Conservation (phyloP, 306 rosid genomes). For the Prunus kanzakura region DNA sequence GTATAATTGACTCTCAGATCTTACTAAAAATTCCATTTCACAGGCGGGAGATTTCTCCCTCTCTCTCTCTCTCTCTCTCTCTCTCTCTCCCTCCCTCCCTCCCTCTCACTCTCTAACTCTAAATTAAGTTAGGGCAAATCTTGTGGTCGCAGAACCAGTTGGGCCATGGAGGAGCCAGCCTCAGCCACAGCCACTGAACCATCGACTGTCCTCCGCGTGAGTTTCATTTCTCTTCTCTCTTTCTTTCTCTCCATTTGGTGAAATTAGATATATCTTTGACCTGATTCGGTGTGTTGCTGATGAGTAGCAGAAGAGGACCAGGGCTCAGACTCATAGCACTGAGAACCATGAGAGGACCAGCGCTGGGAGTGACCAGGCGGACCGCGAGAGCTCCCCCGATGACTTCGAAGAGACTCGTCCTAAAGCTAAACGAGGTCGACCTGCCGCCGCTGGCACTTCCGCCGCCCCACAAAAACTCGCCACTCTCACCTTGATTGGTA, state of each 20-base stretch:
- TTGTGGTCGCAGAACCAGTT: conserved; percentile 12
- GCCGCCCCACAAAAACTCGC: conserved; percentile 26
- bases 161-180: conserved; percentile 62
- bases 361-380: conserved; percentile 42
- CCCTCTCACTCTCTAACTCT: not conserved
- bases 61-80: not conserved
- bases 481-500: conserved; percentile 63
- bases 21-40: too few species aligned
- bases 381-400: conserved; percentile 79
- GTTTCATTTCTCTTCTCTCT: conserved; percentile 18
- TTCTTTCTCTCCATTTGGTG: not conserved
- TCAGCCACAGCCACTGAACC: conserved; percentile 57
- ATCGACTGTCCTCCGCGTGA: conserved; percentile 56
- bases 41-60: not conserved
- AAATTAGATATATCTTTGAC: conserved; percentile 11
- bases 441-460: conserved; percentile 43
- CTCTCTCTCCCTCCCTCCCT: not conserved
- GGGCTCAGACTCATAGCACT: conserved; percentile 43
- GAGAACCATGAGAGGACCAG: conserved; percentile 37
- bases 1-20: too few species aligned
- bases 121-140: conserved; percentile 16
- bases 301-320: conserved; percentile 60
- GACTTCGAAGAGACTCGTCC: conserved; percentile 55
- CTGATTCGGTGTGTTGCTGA: conserved; percentile 26
- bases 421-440: conserved; percentile 61